Base-by-base conservation (phyloP, 2,329 filamentous ascomycete species). In the Fusarium heterosporum region DNA sequence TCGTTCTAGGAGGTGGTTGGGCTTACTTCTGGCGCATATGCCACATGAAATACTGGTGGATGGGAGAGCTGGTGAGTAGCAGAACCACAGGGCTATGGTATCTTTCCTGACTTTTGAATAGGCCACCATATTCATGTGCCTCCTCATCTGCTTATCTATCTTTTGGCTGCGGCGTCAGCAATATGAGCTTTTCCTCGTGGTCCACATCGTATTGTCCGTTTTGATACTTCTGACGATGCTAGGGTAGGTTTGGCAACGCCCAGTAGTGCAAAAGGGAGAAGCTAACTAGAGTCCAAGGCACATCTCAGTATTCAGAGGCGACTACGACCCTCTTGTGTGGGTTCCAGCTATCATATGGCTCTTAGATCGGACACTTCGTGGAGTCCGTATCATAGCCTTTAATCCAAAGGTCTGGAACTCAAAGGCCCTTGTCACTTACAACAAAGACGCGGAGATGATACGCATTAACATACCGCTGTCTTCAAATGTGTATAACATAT, bases 121-220 rank as follows among this genome's bases (percentile, higher is more conserved):
- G 77, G 82, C 82, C 0, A 82, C 78, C 0, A 64, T 82, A 1
- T 54, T 76, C 45, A 83, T 84, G 82, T 82, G 80, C 40, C 64
- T 80, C 0, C 69, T 84, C 2, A 54, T 85, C 0, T 74, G 73
- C 0, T 77, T 83, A 14, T 88, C 86, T 0, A 73, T 85, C 3
- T 85, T 83, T 59, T 84, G 80, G 71, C 74, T 87, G 43, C 80
- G 86, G 1, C 79, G 82, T 14, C 79, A 78, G 8, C 78, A 80
- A 19, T 89, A 87, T 63, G 84, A 87, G 61, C 42, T 78, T 1
- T 86, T 86, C 61, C 74, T 86, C 14, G 57, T 82, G 12, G 30
- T 82, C 1, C 84, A 89, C 57, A 85, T 88, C 9, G 71, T 78
- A 6, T 72, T 89, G 8, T 83, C 87, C 0, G 70, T 86, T 12